These are phyloP conservation scores for Chloris gayana DNA, from an alignment of 176 grass and related monocot genomes.

Conservation along the genomic window DNA sequence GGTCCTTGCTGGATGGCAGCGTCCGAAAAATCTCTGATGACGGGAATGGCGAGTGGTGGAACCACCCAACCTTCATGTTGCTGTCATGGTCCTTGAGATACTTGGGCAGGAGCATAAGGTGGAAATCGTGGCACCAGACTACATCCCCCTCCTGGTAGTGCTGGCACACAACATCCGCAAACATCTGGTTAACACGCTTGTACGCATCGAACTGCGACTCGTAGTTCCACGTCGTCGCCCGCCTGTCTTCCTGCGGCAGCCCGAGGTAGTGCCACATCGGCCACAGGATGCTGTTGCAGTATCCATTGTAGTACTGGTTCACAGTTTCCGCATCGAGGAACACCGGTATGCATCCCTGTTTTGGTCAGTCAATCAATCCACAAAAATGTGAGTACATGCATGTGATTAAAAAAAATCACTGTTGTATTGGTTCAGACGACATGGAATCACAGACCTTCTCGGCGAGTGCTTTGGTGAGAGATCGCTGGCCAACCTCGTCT, in stretches of 20 bases:
- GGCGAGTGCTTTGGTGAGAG: slow-evolving; percentile 82
- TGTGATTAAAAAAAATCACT: neutral
- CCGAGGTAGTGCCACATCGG: slow-evolving; percentile 95
- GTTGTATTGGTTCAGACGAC: slow-evolving; percentile 47
- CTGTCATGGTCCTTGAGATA: slow-evolving; percentile 91
- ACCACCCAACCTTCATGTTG: slow-evolving; percentile 99
- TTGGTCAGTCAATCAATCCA: slow-evolving; percentile 30
- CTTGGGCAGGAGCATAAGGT: slow-evolving; percentile 96
- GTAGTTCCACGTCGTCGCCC: slow-evolving; percentile 86
- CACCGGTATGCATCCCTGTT: slow-evolving; percentile 95
- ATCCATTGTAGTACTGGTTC: slow-evolving; percentile 94
- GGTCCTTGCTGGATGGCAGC: slow-evolving; percentile 74
- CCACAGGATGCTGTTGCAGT: slow-evolving; percentile 97
- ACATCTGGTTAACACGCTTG: slow-evolving; percentile 96
- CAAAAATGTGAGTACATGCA: slow-evolving; percentile 18
- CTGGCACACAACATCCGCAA: slow-evolving; percentile 87
- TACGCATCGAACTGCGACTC: slow-evolving; percentile 91
- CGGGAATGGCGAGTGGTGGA: slow-evolving; percentile 94
- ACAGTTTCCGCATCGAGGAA: slow-evolving; percentile 97
- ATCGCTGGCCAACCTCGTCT: slow-evolving; percentile 85
- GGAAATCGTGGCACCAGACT: slow-evolving; percentile 97
- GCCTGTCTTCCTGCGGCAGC: slow-evolving; percentile 90
- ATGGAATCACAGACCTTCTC: slow-evolving; percentile 68
- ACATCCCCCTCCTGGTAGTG: slow-evolving; percentile 98
- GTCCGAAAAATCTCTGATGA: slow-evolving; percentile 95